Evolutionary conservation across 306 rosid species (phyloP), one percentile per base, ranked within the genome.

Genomic region (Ammopiptanthus mongolicus): DNA sequence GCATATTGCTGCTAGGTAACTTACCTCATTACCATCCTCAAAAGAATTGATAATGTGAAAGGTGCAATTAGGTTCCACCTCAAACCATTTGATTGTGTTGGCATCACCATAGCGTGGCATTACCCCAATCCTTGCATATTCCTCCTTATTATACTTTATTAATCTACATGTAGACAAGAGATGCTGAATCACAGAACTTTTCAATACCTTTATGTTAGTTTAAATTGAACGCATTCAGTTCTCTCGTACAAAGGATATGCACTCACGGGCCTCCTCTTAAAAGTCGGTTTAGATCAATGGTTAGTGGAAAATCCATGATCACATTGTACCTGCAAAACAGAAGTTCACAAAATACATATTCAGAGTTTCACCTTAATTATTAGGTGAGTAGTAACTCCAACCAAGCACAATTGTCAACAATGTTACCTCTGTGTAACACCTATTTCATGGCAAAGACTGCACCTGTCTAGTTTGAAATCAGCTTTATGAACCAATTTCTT

Each of bases 51-150:
- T 67, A 28, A 87, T 82, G 76, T 86, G 96, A 75, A 90, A 75
- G 8, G 93, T 86, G 82, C 90, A 88, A 48, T 81, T 84, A 61
- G 90, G 91, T 77, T 86, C 78, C 37, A 90, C 95, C 0, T 78
- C 55, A 82, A 90, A 90, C 98, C 98, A 93, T 42, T 59, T 59
- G 69, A 90, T 65, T 71, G 93, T 87, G 71, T 66, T 53, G 15
- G 89, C 82, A 73, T 87, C 75, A 19, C 96, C 91, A 53, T 78
- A 88, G 69, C 86, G 96, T 44, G 93, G 96, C 93, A 93, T 90
- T 15, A 90, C 77, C 19, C 95, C 95, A 36, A 93, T 93, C 73
- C 87, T 88, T 18, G 96, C 88, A 28, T 83, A 83, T 31, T 65
- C 90, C 37, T 87, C 79, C 47, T 82, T 84, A 0, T 71, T 57